These are phyloP conservation scores for Erythrobasidium hasegawianum DNA, from an alignment of 1,284 basidiomycete species.

Conservation along the genomic window DNA sequence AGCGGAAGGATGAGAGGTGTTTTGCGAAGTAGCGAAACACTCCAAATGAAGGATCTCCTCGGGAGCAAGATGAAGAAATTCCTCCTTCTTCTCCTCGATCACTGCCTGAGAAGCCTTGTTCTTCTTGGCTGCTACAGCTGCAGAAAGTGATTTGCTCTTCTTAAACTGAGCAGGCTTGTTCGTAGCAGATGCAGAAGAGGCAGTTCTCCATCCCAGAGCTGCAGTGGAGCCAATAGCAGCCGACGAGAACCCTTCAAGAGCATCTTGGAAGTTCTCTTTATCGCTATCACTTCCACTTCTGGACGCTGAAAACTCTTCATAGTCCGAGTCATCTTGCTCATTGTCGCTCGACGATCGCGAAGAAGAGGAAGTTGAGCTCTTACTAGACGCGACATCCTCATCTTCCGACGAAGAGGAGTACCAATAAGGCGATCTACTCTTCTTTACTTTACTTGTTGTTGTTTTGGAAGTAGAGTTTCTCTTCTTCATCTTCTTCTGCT, in stretches of 20 bases:
- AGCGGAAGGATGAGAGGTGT: conserved; percentile 1
- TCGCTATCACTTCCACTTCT: background rate
- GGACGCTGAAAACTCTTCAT: conserved; percentile 11
- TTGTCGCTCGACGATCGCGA: background rate
- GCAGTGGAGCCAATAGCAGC: background rate
- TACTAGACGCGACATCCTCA: background rate
- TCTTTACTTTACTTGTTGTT: conserved; percentile 36
- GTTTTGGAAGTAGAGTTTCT: conserved; percentile 21
- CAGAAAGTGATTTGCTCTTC: conserved; percentile 23
- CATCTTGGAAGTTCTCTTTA: conserved; percentile 1
- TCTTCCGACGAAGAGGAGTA: conserved; percentile 60
- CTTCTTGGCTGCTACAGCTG: background rate
- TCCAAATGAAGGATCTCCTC: conserved; percentile 47
- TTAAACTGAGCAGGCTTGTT: conserved; percentile 18
- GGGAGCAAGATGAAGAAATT: conserved; percentile 37
- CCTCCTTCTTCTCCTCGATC: conserved; percentile 22
- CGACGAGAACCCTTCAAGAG: background rate
- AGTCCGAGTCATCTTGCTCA: conserved; percentile 19
- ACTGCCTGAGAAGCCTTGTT: too few relatives aligned
- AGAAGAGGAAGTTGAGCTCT: background rate
- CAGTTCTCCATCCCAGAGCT: background rate
- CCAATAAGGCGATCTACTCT: conserved; percentile 54
- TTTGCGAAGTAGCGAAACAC: conserved; percentile 38
- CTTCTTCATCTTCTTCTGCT: conserved; percentile 61
- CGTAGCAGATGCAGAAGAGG: background rate